Evolutionary conservation across 805 yeast genomes (phyloP).

Genomic region (Ogataea naganishii): DNA sequence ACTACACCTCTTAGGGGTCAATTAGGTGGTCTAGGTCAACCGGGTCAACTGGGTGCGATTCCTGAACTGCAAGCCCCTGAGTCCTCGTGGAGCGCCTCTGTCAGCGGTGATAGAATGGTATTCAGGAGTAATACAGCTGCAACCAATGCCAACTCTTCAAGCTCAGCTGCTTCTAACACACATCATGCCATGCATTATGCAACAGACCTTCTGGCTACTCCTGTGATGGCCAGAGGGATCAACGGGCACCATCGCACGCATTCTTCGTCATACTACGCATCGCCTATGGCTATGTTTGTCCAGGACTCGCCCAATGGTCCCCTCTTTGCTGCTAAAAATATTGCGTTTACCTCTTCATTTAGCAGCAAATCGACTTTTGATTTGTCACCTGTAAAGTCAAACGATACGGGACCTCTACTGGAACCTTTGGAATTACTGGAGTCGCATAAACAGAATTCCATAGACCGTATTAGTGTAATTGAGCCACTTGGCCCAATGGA

Average conservation of each 20-base stretch:
- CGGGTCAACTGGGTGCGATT: constrained; percentile 15
- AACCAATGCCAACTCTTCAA: constrained; percentile 5
- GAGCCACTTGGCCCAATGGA: not conserved
- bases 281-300: constrained; percentile 11
- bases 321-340: constrained; percentile 27
- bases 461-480: not conserved
- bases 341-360: constrained; percentile 55
- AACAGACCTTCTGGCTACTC: constrained; percentile 1
- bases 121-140: constrained; percentile 14
- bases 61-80: constrained; percentile 31
- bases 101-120: constrained; percentile 28
- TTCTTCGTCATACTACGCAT: constrained; percentile 31
- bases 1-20: too few relatives aligned
- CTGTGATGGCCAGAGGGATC: not conserved
- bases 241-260: too few relatives aligned
- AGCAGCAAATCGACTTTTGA: constrained; percentile 60
- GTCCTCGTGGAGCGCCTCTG: constrained; percentile 32
- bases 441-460: constrained; percentile 5
- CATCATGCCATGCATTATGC: not conserved
- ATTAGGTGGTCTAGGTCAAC: too few relatives aligned
- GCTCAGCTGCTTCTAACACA: constrained; percentile 1
- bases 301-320: constrained; percentile 17
- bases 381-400: constrained; percentile 47
- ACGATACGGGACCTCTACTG: constrained; percentile 56
- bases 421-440: constrained; percentile 39